Percentiles rank a stretch among this genome's conserved stretches.
Conservation (phyloP, 352 stramenopile species). For the Ophiocytium majus region DNA sequence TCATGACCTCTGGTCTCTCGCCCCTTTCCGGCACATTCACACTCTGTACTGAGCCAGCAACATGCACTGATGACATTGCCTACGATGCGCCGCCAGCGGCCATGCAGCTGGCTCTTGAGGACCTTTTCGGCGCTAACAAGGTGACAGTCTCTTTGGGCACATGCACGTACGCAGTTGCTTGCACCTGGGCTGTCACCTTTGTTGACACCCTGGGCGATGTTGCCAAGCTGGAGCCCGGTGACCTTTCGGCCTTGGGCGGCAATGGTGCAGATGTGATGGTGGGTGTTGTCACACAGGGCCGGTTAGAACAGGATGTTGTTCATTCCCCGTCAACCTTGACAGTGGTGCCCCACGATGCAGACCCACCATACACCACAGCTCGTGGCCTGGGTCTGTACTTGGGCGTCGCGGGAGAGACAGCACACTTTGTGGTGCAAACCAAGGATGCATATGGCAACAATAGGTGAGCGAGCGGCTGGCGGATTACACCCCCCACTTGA, state of each 20-base stretch:
- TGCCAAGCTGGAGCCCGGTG: conserved; percentile 2
- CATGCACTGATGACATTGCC: conserved; percentile 65
- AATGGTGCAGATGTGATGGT: conserved; percentile 60
- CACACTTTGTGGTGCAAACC: conserved; percentile 84
- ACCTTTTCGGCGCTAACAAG: conserved; percentile 56
- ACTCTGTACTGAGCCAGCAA: conserved; percentile 65
- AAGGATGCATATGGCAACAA: conserved; percentile 87
- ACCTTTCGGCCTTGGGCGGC: conserved; percentile 59
- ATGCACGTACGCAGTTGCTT: conserved; percentile 59
- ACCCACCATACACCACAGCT: conserved; percentile 60
- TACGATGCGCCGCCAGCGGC: conserved; percentile 66
- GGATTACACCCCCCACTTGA: no score
- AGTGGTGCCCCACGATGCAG: conserved; percentile 64
- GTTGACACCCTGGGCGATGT: conserved; percentile 28
- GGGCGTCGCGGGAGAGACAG: conserved; percentile 76
- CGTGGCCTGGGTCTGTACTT: conserved; percentile 73
- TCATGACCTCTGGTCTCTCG: conserved; percentile 59
- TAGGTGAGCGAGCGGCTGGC: conserved; percentile 27
- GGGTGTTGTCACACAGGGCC: conserved; percentile 58
- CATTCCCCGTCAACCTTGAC: conserved; percentile 37
- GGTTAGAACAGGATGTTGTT: conserved; percentile 26
- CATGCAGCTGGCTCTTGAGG: conserved; percentile 67
- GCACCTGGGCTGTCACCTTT: conserved; percentile 66
- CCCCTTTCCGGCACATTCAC: conserved; percentile 66
- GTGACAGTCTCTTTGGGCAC: conserved; percentile 52